A percentile compares a stretch with the other conserved stretches of the same genome.
phyloP scores from a whole-genome alignment of 2,329 filamentous ascomycete species.

The Tolypocladium ophioglossoides region DNA sequence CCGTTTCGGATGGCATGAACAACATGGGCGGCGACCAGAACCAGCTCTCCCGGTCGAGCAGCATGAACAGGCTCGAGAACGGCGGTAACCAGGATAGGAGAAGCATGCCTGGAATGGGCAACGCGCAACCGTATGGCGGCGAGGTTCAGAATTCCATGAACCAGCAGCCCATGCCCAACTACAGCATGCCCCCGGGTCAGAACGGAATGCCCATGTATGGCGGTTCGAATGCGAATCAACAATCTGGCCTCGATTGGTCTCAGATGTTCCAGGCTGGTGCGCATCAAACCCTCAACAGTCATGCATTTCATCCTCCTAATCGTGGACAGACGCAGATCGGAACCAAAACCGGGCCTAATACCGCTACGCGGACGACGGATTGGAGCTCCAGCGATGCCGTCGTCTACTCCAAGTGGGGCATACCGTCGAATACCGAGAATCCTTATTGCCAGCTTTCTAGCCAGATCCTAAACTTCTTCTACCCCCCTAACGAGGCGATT shows the following conservation, averaged over 20 bases:
- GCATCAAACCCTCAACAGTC: conserved; percentile 52
- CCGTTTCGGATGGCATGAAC: conserved; percentile 46
- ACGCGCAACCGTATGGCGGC: conserved; percentile 44
- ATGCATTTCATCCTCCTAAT: conserved; percentile 45
- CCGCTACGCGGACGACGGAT: conserved; percentile 37
- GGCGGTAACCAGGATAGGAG: conserved; percentile 45
- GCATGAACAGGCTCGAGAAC: conserved; percentile 47
- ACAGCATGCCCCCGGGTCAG: conserved; percentile 52
- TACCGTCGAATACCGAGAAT: conserved; percentile 35
- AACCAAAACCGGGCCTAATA: conserved; percentile 56
- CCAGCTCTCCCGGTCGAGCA: conserved; percentile 51
- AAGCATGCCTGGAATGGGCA: conserved; percentile 44
- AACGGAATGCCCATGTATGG: conserved; percentile 56
- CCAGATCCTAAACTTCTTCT: conserved; percentile 46
- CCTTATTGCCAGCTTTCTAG: conserved; percentile 43
- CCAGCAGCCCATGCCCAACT: conserved; percentile 53
- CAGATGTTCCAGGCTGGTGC: conserved; percentile 68
- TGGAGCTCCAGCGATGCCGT: conserved; percentile 33
- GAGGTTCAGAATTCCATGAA: conserved; percentile 52
- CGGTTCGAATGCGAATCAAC: conserved; percentile 49
- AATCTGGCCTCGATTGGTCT: conserved; percentile 61
- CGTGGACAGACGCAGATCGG: conserved; percentile 58
- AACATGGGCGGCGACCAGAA: conserved; percentile 50
- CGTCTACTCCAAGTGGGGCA: conserved; percentile 40
- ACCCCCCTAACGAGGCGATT: conserved; percentile 31